A percentile compares a stretch with the other conserved stretches of the same genome.
phyloP scores from a whole-genome alignment of 495 filamentous ascomycete species.

The Bacidia gigantensis region DNA sequence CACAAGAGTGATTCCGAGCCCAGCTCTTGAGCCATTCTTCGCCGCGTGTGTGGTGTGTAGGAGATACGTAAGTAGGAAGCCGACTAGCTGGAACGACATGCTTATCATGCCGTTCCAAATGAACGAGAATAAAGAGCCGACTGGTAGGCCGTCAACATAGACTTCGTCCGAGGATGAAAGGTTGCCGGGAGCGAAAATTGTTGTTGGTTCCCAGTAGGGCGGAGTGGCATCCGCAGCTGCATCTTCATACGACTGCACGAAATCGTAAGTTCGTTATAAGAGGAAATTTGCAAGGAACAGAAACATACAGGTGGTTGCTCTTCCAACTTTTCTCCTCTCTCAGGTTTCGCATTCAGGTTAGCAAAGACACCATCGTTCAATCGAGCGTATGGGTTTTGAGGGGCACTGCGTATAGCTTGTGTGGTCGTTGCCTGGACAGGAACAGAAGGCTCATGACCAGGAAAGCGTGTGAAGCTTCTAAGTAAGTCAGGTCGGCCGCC shows the following conservation, averaged over 20 bases:
- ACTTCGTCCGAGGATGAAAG: constrained; percentile 75
- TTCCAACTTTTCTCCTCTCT: constrained; percentile 63
- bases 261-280: constrained; percentile 19
- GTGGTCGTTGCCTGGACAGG: constrained; percentile 12
- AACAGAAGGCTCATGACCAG: constrained; percentile 29
- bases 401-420: constrained; percentile 1
- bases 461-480: constrained; percentile 40
- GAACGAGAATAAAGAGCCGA: constrained; percentile 90
- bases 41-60: constrained; percentile 95
- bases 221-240: constrained; percentile 92
- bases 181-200: constrained; percentile 75
- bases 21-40: constrained; percentile 90
- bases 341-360: constrained; percentile 84
- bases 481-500: constrained; percentile 21
- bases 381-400: constrained; percentile 12
- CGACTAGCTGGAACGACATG: constrained; percentile 93
- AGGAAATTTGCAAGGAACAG: not conserved
- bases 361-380: constrained; percentile 91
- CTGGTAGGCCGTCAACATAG: constrained; percentile 88
- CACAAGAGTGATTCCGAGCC: constrained; percentile 89
- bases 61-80: constrained; percentile 95
- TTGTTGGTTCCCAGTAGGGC: constrained; percentile 91
- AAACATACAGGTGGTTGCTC: constrained; percentile 81
- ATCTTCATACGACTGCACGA: constrained; percentile 85
- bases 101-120: constrained; percentile 98